These are phyloP conservation scores for Protea cynaroides DNA, from an alignment of 164 flowering plant species.

Conservation along the genomic window DNA sequence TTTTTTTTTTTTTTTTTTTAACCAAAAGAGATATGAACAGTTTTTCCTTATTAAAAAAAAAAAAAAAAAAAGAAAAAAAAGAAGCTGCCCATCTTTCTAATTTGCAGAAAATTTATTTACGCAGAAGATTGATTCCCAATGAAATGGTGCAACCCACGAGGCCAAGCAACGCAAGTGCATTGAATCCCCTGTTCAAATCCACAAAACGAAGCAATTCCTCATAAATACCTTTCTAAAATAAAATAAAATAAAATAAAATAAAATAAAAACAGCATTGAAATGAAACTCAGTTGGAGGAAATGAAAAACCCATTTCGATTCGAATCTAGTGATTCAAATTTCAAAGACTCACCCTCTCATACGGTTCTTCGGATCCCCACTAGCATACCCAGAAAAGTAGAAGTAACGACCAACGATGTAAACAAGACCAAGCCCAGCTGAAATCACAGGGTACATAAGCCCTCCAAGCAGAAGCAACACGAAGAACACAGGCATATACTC, in stretches of 20 bases:
- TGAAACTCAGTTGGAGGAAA: no score
- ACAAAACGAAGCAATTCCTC: not conserved
- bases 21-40: no score
- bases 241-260: not conserved
- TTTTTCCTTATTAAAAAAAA: no score
- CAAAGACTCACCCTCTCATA: constrained; percentile 69
- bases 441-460: constrained; percentile 55
- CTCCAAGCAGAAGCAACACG: constrained; percentile 58
- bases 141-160: constrained; percentile 47
- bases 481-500: constrained; percentile 80
- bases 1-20: no score
- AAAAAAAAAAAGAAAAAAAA: no score
- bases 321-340: no score
- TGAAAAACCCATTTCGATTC: no score
- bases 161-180: constrained; percentile 37
- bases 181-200: constrained; percentile 30
- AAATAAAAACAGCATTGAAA: no score
- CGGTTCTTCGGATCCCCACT: constrained; percentile 77
- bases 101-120: not conserved
- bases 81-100: no score
- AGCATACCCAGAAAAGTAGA: no score
- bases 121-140: constrained; percentile 35
- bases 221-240: not conserved
- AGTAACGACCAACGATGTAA: constrained; percentile 57
- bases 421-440: no score